These are phyloP conservation scores for Lentinula aciculospora DNA, from an alignment of 768 basidiomycete species.

Conservation along the genomic window DNA sequence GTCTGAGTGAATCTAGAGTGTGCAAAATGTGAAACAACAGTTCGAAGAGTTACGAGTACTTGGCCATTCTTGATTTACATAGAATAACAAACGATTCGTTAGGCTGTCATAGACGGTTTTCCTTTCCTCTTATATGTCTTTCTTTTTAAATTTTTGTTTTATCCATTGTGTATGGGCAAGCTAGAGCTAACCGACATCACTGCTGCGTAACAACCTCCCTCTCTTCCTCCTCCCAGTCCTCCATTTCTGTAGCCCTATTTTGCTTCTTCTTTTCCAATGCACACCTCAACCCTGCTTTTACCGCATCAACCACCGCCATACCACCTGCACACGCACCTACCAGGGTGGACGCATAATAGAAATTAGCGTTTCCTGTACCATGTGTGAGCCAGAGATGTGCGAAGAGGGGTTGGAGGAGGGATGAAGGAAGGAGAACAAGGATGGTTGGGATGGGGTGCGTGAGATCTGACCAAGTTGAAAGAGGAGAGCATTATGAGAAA, in stretches of 20 bases:
- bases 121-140: too few species aligned
- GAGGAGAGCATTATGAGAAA: slow-evolving; percentile 1
- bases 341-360: slow-evolving; percentile 93
- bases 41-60: too few species aligned
- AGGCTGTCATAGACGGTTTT: too few species aligned
- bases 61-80: too few species aligned
- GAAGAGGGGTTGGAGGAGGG: slow-evolving; percentile 84
- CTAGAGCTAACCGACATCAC: too few species aligned
- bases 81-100: too few species aligned
- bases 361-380: slow-evolving; percentile 95
- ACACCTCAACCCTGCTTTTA: slow-evolving; percentile 78
- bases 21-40: too few species aligned
- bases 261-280: slow-evolving; percentile 39
- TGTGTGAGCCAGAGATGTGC: slow-evolving; percentile 87
- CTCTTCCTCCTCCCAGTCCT: not conserved
- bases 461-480: slow-evolving; percentile 53
- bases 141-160: too few species aligned
- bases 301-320: slow-evolving; percentile 73
- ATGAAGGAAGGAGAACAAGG: slow-evolving; percentile 78
- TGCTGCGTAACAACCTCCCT: not conserved
- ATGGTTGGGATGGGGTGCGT: slow-evolving; percentile 80
- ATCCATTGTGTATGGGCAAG: too few species aligned
- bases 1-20: too few species aligned
- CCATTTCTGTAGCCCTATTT: not conserved
- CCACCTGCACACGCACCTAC: slow-evolving; percentile 90